These are phyloP conservation scores for Solanum lycopersicoides DNA, from an alignment of 257 asterid species.

Conservation along the genomic window DNA sequence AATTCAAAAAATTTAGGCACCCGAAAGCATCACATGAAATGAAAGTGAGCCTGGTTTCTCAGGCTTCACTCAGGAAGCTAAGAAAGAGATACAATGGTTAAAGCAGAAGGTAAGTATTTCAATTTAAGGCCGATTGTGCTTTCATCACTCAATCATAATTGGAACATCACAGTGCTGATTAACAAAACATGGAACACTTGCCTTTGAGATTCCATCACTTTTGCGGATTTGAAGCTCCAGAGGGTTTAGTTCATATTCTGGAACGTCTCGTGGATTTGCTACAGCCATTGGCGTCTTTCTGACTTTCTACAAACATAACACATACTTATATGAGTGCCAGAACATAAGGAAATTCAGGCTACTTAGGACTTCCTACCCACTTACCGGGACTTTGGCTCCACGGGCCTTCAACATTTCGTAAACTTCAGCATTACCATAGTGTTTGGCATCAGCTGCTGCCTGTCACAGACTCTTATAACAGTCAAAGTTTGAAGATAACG, in stretches of 20 bases:
- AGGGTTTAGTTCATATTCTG: constrained; percentile 97
- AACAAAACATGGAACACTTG: constrained; percentile 12
- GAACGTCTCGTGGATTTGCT: constrained; percentile 91
- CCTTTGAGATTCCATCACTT: constrained; percentile 93
- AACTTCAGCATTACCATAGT: constrained; percentile 79
- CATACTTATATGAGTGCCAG: constrained; percentile 8
- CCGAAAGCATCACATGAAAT: neutral
- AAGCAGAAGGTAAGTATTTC: neutral
- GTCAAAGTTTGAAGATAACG: neutral
- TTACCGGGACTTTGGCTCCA: constrained; percentile 86
- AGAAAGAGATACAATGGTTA: neutral
- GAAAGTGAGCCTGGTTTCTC: neutral
- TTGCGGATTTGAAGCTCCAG: constrained; percentile 83
- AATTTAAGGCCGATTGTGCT: neutral
- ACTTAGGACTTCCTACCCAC: constrained; percentile 3
- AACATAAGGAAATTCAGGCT: neutral
- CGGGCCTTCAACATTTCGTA: constrained; percentile 83
- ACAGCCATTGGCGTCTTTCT: constrained; percentile 96
- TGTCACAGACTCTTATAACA: constrained; percentile 9
- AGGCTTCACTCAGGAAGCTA: neutral
- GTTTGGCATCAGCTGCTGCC: constrained; percentile 99
- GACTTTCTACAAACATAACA: constrained; percentile 58
- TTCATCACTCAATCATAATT: neutral
- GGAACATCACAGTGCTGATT: neutral
- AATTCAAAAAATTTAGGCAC: neutral